phyloP scores from a whole-genome alignment of 176 grass and related monocot species.

The Cenchrus fungigraminus region DNA sequence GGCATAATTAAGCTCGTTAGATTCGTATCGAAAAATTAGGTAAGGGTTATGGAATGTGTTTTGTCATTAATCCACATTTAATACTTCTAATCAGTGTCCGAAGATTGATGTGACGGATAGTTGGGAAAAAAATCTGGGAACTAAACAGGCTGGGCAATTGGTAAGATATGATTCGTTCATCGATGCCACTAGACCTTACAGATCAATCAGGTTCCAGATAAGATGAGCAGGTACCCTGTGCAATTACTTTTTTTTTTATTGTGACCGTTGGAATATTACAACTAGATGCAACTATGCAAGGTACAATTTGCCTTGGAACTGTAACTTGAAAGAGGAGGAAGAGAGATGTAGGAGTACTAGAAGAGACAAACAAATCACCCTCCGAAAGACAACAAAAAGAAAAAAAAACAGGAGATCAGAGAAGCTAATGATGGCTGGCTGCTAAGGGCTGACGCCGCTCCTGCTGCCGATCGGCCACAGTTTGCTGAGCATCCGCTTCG shows the following conservation, averaged over 20 bases:
- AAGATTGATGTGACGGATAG: too few relatives aligned
- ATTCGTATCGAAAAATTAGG: too few relatives aligned
- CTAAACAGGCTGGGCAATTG: background rate
- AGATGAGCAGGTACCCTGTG: slow-evolving; percentile 17
- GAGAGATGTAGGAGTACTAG: background rate
- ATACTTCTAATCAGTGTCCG: too few relatives aligned
- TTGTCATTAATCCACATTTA: too few relatives aligned
- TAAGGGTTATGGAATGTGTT: too few relatives aligned
- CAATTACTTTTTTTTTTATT: slow-evolving; percentile 46
- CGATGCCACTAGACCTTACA: background rate
- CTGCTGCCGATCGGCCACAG: slow-evolving; percentile 70
- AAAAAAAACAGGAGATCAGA: slow-evolving; percentile 1
- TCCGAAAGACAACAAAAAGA: background rate
- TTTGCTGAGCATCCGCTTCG: slow-evolving; percentile 79
- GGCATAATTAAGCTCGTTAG: too few relatives aligned
- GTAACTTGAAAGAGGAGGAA: background rate
- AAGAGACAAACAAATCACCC: slow-evolving; percentile 35
- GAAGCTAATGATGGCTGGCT: background rate
- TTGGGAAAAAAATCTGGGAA: too few relatives aligned
- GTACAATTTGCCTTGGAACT: slow-evolving; percentile 37
- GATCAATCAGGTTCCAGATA: background rate
- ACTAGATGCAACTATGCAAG: slow-evolving; percentile 39
- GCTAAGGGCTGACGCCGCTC: slow-evolving; percentile 53
- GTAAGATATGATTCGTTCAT: background rate
- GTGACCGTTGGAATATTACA: slow-evolving; percentile 37